A percentile compares a stretch with the other conserved stretches of the same genome.
phyloP scores from a whole-genome alignment of 805 yeast genomes.

The Candida xyloterini region DNA sequence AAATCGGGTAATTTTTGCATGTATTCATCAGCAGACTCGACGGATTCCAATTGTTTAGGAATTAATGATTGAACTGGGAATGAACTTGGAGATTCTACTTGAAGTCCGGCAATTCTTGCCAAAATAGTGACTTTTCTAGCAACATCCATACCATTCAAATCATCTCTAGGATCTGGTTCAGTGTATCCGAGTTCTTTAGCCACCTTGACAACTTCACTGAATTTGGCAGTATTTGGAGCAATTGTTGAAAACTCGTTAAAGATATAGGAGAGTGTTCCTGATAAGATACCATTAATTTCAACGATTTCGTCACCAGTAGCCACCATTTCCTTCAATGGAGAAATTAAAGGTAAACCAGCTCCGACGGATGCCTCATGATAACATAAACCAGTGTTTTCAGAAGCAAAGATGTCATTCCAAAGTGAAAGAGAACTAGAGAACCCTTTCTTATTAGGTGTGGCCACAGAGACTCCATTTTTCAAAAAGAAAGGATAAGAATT shows the following conservation, averaged over 20 bases:
- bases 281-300: conserved; percentile 92
- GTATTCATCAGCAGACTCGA: conserved; percentile 72
- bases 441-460: conserved; percentile 98
- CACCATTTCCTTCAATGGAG: conserved; percentile 82
- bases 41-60: conserved; percentile 78
- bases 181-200: conserved; percentile 95
- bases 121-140: conserved; percentile 97
- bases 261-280: conserved; percentile 93
- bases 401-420: conserved; percentile 73
- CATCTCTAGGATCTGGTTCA: conserved; percentile 99
- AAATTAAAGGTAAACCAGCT: conserved; percentile 94
- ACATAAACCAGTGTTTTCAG: conserved; percentile 68
- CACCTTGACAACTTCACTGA: conserved; percentile 82
- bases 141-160: conserved; percentile 94
- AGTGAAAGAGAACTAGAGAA: conserved; percentile 72
- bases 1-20: conserved; percentile 75
- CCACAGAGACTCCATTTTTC: conserved; percentile 79
- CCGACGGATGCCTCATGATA: conserved; percentile 99
- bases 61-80: conserved; percentile 94
- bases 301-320: conserved; percentile 91
- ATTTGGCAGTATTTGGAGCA: conserved; percentile 58
- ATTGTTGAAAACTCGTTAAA: conserved; percentile 88
- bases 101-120: conserved; percentile 87
- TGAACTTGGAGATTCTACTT: conserved; percentile 81
- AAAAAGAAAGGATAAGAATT: conserved; percentile 72